Conservation (phyloP, 75 land plant species). For the Selaginella tamariscina region DNA sequence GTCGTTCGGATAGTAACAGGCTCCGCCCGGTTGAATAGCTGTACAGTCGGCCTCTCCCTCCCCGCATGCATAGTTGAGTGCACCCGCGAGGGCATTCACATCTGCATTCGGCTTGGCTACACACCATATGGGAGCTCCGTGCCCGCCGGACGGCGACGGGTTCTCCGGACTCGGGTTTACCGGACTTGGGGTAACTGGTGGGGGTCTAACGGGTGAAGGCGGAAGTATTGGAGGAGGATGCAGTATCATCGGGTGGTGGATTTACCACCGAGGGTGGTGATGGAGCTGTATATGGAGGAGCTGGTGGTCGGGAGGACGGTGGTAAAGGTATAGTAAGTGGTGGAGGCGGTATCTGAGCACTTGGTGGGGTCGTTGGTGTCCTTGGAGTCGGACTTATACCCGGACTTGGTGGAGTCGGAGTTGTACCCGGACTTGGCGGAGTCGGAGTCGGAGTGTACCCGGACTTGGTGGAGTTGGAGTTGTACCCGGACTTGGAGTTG, state of each 20-base stretch:
- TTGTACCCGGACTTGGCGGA: not conserved
- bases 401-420: not conserved
- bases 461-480: not conserved
- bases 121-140: constrained; percentile 2
- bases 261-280: not conserved
- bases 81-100: not conserved
- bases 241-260: not conserved
- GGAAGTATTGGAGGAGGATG: not conserved
- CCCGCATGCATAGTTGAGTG: constrained; percentile 21
- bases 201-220: not conserved
- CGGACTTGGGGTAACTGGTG: not conserved
- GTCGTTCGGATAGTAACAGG: constrained; percentile 51
- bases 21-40: constrained; percentile 32
- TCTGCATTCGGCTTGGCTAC: constrained; percentile 8
- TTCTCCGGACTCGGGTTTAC: not conserved
- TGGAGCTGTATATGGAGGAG: not conserved
- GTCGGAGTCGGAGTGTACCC: not conserved
- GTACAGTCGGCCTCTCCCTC: constrained; percentile 52
- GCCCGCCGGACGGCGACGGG: not conserved
- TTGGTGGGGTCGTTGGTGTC: no score
- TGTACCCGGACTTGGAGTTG: not conserved
- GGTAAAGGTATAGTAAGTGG: no score
- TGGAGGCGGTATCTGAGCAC: no score
- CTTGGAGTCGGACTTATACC: no score
- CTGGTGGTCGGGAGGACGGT: not conserved